Conservation (phyloP, 345 rosid genomes). For the Citrus trifoliata region DNA sequence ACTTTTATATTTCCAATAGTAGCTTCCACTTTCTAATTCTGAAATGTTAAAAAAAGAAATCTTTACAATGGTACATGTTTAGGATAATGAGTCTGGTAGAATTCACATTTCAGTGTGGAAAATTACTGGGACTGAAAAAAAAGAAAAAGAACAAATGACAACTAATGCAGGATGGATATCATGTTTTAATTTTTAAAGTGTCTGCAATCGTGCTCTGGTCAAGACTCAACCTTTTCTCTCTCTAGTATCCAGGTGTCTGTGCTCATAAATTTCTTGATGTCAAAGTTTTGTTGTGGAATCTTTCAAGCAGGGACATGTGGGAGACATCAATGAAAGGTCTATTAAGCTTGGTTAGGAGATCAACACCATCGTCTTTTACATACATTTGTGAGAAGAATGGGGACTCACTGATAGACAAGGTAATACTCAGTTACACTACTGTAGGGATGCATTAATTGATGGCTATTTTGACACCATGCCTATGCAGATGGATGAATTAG, state of each 20-base stretch:
- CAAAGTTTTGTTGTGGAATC: conserved; percentile 7
- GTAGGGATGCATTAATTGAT: background rate
- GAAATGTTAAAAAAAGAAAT: background rate
- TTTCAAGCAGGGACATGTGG: conserved; percentile 88
- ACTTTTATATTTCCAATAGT: background rate
- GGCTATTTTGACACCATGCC: conserved; percentile 3
- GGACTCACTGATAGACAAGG: conserved; percentile 62
- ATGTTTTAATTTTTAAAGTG: background rate
- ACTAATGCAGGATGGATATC: background rate
- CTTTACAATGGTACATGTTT: background rate
- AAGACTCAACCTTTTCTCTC: background rate
- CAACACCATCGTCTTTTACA: conserved; percentile 85
- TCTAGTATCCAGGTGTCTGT: background rate
- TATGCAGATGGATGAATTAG: conserved; percentile 96
- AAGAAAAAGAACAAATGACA: background rate
- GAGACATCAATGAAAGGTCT: conserved; percentile 98
- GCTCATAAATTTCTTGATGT: conserved; percentile 6
- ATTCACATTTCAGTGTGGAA: background rate
- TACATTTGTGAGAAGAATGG: conserved; percentile 90
- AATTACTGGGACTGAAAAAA: background rate
- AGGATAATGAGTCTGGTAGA: background rate
- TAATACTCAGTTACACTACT: conserved; percentile 20
- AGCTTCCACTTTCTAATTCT: background rate
- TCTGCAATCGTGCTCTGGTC: background rate
- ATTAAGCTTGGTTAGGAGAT: conserved; percentile 65